Percentiles rank a stretch among this genome's conserved stretches.
phyloP scores from a whole-genome alignment of 371 early-diverging fungal species.

The Mycotypha africana region DNA sequence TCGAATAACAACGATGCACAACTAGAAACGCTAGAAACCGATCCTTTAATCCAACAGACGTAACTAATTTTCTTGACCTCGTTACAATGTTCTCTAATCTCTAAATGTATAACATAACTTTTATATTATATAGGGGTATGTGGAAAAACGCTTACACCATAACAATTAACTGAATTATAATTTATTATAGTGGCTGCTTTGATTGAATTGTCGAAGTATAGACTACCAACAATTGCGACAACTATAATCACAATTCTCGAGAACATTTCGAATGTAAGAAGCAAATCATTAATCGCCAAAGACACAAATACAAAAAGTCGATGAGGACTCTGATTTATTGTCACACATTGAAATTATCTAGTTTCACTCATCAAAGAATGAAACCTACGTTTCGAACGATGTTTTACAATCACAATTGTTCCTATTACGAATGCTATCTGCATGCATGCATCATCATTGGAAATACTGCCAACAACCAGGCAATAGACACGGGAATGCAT shows the following conservation, averaged over 20 bases:
- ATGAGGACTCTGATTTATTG: too few relatives aligned
- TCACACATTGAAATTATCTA: too few relatives aligned
- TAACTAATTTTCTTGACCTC: too few relatives aligned
- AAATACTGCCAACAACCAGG: slow-evolving; percentile 14
- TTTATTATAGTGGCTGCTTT: slow-evolving; percentile 38
- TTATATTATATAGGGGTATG: too few relatives aligned
- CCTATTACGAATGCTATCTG: slow-evolving; percentile 57
- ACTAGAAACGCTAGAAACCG: slow-evolving; percentile 47
- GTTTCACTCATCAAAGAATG: not conserved
- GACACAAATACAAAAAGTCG: slow-evolving; percentile 12
- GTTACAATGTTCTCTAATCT: too few relatives aligned
- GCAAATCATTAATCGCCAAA: too few relatives aligned
- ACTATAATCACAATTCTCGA: slow-evolving; percentile 44
- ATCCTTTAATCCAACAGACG: slow-evolving; percentile 56
- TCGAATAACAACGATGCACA: slow-evolving; percentile 42
- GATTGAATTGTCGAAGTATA: slow-evolving; percentile 53
- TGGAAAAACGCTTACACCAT: not conserved
- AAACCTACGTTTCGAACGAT: slow-evolving; percentile 33
- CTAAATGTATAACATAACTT: too few relatives aligned
- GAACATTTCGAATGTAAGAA: slow-evolving; percentile 42
- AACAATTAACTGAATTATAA: not conserved
- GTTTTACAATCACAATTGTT: slow-evolving; percentile 63
- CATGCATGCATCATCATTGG: slow-evolving; percentile 67
- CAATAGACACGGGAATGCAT: too few relatives aligned
- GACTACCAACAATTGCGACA: slow-evolving; percentile 38